phyloP scores from a whole-genome alignment of 2,329 filamentous ascomycete species.

The Penicillium griseofulvum region DNA sequence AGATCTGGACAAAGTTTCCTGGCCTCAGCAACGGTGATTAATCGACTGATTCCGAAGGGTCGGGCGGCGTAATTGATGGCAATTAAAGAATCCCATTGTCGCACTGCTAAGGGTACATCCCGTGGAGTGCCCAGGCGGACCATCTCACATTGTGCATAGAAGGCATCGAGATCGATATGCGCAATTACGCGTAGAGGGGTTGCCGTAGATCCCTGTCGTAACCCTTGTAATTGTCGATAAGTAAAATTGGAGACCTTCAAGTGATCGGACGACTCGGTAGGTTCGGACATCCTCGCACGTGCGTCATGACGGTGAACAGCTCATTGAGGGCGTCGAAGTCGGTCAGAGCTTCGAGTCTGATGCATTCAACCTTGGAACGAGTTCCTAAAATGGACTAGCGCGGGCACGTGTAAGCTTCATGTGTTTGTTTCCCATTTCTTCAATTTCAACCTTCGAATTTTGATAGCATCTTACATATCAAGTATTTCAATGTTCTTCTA shows the following conservation, averaged over 20 bases:
- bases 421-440: slow-evolving; percentile 5
- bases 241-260: slow-evolving; percentile 69
- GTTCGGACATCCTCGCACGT: slow-evolving; percentile 45
- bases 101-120: slow-evolving; percentile 81
- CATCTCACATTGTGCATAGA: slow-evolving; percentile 96
- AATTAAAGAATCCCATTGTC: slow-evolving; percentile 94
- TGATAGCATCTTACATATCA: not conserved
- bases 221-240: slow-evolving; percentile 74
- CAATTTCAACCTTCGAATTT: not conserved
- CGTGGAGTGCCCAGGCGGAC: slow-evolving; percentile 73
- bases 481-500: not conserved
- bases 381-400: slow-evolving; percentile 15
- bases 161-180: slow-evolving; percentile 93
- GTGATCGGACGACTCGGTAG: slow-evolving; percentile 23
- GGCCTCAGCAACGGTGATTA: slow-evolving; percentile 77
- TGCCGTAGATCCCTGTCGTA: slow-evolving; percentile 67
- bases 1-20: slow-evolving; percentile 81
- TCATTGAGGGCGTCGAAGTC: not conserved
- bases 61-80: slow-evolving; percentile 94
- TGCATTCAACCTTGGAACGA: slow-evolving; percentile 14
- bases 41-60: slow-evolving; percentile 72
- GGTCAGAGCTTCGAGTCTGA: slow-evolving; percentile 12
- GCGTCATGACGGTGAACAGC: slow-evolving; percentile 15
- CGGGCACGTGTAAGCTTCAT: slow-evolving; percentile 9
- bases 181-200: slow-evolving; percentile 83